Evolutionary conservation across 371 early-diverging fungal species (phyloP), one percentile per base, ranked within the genome.

Genomic region (Mortierella sp.): DNA sequence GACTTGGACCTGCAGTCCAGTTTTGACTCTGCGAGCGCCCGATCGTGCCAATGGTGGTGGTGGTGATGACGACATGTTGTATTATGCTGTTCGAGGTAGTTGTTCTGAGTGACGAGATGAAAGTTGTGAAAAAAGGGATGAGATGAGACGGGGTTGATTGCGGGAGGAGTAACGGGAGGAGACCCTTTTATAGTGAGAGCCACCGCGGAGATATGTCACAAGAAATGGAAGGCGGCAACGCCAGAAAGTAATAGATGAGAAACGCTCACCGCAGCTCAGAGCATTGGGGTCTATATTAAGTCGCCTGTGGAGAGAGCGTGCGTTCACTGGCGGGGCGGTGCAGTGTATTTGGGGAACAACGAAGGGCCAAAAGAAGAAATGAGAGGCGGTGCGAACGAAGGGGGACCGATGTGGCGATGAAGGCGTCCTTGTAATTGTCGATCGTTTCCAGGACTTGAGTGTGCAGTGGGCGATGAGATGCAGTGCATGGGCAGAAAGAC

Each of bases 1-100:
- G 28, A 70, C 61, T 49, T 66, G 61, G 22, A 77, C 54, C 41
- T 69, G 66, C 24, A 70, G 67, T 14, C 58, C 52, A 46, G 77
- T 69, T 51, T 58, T 69, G 55, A 66, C 46, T 44, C 60, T 64
- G 28, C 54, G 57, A 13, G 77, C 77, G 52, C 52, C 66, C 41
- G 77, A 55, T 56, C 77, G 56, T 37, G 59, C 49, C 39, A 77
- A 51, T 6, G 77, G 43, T 39, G 43, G 57, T 44, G 47, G 28
- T 19, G 27, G 24, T 48, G 22, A 21, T n/a, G n/a, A n/a, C n/a
- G n/a, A n/a, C n/a, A n/a, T n/a, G n/a, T 31, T 28, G 6, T 34
- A 27, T 19, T 17, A 43, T 37, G 6, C 37, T 37, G 6, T 37
- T 6, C 37, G 13, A 41, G 17, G 17, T 16, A 16, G 12, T 41